phyloP scores from a whole-genome alignment of 139 green algal species.

The Ettlia oleoabundans region DNA sequence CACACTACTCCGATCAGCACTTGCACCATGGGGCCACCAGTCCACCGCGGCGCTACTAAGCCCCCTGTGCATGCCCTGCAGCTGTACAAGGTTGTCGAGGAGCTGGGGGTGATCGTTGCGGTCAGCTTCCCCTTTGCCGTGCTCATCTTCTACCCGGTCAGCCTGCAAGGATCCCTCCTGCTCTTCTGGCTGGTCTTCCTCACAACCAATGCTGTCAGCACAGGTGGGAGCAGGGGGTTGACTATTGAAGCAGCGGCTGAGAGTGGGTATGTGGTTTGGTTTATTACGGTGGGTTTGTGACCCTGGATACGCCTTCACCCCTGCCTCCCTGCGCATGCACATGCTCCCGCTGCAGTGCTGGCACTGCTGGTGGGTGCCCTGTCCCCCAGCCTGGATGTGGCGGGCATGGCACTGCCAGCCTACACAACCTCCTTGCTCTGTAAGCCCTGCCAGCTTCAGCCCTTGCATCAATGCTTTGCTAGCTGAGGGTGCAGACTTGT shows the following conservation, averaged over 20 bases:
- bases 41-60: neutral
- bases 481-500: neutral
- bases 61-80: neutral
- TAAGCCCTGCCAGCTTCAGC: neutral
- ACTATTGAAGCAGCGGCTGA: no score
- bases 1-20: neutral
- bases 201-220: constrained; percentile 57
- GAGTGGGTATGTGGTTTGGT: no score
- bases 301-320: no score
- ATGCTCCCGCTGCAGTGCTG: constrained; percentile 51
- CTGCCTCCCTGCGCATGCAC: neutral
- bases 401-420: constrained; percentile 24
- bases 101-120: neutral
- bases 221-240: constrained; percentile 9
- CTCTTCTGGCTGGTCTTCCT: constrained; percentile 72
- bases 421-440: constrained; percentile 43
- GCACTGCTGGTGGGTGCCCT: constrained; percentile 77
- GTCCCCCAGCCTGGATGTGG: constrained; percentile 79
- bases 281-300: no score
- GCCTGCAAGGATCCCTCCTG: constrained; percentile 57
- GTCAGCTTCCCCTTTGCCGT: neutral
- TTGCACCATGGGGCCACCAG: neutral
- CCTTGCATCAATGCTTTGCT: neutral
- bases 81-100: neutral
- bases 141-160: neutral